These are phyloP conservation scores for Zygosaccharomyces lentus DNA, from an alignment of 805 yeast genomes.

Conservation along the genomic window DNA sequence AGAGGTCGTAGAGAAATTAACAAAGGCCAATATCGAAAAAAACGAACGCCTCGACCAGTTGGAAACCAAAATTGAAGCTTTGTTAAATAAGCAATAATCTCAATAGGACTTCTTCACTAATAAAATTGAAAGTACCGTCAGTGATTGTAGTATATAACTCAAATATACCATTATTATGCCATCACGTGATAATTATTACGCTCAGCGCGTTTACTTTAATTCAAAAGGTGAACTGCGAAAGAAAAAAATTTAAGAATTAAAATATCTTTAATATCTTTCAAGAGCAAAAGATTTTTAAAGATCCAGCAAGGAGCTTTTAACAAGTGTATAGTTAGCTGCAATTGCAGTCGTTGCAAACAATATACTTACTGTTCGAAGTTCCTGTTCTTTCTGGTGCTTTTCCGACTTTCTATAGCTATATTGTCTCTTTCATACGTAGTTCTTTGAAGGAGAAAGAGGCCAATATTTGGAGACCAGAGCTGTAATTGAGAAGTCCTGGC, in stretches of 20 bases:
- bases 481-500: not conserved
- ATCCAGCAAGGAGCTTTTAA: not conserved
- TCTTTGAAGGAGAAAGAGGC: slow-evolving; percentile 6
- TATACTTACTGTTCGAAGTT: not conserved
- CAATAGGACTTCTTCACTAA: not conserved
- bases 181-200: not conserved
- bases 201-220: not conserved
- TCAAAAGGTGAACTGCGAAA: not conserved
- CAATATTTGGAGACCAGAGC: not conserved
- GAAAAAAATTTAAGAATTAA: not conserved
- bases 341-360: not conserved
- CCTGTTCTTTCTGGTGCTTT: slow-evolving; percentile 1
- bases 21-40: slow-evolving; percentile 54
- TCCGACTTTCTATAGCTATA: slow-evolving; percentile 1
- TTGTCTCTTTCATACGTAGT: slow-evolving; percentile 8
- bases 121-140: not conserved
- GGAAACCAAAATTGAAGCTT: slow-evolving; percentile 57
- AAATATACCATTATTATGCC: not conserved
- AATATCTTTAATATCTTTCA: not conserved
- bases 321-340: slow-evolving; percentile 3
- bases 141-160: not conserved
- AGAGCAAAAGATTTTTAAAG: not conserved
- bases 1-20: slow-evolving; percentile 47
- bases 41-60: slow-evolving; percentile 56
- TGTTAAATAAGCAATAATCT: slow-evolving; percentile 38